Evolutionary conservation across 768 basidiomycete species (phyloP).

Genomic region (Megacollybia marginata): DNA sequence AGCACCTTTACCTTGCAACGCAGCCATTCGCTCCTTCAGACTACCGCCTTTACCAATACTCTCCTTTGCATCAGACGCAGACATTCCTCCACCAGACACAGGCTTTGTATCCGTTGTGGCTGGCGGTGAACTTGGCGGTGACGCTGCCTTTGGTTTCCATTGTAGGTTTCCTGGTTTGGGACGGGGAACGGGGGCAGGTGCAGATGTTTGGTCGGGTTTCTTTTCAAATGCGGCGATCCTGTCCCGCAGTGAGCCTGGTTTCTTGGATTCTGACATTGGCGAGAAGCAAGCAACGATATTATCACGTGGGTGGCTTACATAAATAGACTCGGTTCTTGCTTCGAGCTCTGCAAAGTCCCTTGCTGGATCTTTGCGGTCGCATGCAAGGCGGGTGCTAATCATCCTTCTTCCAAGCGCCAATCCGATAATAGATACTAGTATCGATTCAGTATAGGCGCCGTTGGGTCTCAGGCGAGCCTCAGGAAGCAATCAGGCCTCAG

Average conservation of each 20-base stretch:
- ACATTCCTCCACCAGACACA: slow-evolving; percentile 55
- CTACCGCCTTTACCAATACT: slow-evolving; percentile 76
- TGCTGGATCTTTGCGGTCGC: too few relatives aligned
- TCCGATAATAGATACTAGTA: too few relatives aligned
- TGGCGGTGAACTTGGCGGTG: slow-evolving; percentile 37
- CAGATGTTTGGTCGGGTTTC: slow-evolving; percentile 32
- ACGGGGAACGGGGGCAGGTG: slow-evolving; percentile 39
- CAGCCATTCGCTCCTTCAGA: slow-evolving; percentile 93
- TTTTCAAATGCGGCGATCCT: slow-evolving; percentile 87
- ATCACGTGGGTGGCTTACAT: too few relatives aligned
- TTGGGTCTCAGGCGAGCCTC: too few relatives aligned
- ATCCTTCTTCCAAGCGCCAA: too few relatives aligned
- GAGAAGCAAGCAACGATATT: too few relatives aligned
- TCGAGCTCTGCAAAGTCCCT: too few relatives aligned
- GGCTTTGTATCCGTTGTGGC: slow-evolving; percentile 18
- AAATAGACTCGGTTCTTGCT: too few relatives aligned
- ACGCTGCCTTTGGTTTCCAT: slow-evolving; percentile 65
- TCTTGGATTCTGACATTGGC: slow-evolving; percentile 62
- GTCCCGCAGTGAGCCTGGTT: slow-evolving; percentile 75
- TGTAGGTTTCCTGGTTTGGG: slow-evolving; percentile 62
- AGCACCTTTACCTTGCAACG: slow-evolving; percentile 75
- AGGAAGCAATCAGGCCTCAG: too few relatives aligned
- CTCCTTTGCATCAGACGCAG: slow-evolving; percentile 81
- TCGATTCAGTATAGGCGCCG: too few relatives aligned
- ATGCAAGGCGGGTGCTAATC: too few relatives aligned